Evolutionary conservation across 306 rosid species (phyloP), one percentile per base, ranked within the genome.

Genomic region (Cucurbita maxima): DNA sequence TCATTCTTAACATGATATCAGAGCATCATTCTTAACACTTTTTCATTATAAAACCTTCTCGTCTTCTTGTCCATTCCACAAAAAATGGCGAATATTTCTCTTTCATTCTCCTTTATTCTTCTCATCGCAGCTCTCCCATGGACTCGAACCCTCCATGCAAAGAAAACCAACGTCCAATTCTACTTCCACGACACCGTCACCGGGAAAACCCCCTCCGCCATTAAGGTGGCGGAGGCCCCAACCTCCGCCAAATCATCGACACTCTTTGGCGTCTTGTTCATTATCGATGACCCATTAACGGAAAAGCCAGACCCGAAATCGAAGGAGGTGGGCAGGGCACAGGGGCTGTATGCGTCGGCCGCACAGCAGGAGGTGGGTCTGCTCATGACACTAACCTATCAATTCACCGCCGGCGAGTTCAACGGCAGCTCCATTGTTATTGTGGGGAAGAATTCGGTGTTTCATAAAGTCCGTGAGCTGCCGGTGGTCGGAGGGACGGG

Each of bases 401-500:
- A 75, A 0, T 90, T 92, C 79, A 67, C 67, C 0, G 96, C 88
- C 0, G 96, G 95, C 4, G 55, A 68, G 10, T 86, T 87, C 43
- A 80, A 68, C 19, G 96, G 96, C 8, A 88, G 96, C 80, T 83
- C 93, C 0, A 75, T 92, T 12, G 63, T 86, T 19, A 30, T 92
- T 53, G 5, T 88, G 45, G 98, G 96, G 1, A 85, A 83, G 77
- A 92, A 92, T 66, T 10, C 86, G 0, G 83, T 79, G 11, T 0
- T 86, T 77, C 77, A 83, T 60, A 81, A 71, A 0, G 83, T 83
- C 25, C 88, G 96, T 6, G 98, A 92, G 86, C 76, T 92, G 87
- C 78, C 98, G 1, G 20, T 92, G 3, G 92, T 92, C 4, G 92
- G 91, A 10, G 96, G 96, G 5, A 92, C 98, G 0, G 96, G 96